Percentiles rank a stretch among this genome's conserved stretches.
Evolutionary conservation across 1,284 basidiomycete genomes (phyloP).

Genomic region (Cryptococcus hybrid): DNA sequence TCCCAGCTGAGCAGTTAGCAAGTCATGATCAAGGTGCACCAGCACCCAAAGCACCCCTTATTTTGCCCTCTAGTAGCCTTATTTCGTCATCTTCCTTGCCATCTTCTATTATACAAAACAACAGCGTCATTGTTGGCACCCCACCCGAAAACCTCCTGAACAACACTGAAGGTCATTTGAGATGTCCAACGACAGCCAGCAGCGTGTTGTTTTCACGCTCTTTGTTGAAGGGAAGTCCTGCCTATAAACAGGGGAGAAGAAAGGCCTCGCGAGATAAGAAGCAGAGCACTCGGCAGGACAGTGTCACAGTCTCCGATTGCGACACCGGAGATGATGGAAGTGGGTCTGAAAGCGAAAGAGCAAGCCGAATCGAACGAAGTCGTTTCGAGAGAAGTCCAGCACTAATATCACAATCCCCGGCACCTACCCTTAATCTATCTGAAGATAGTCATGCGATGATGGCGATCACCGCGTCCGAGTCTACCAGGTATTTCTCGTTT

Average conservation of each 20-base stretch:
- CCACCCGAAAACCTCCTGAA: not conserved
- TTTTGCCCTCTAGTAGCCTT: no score
- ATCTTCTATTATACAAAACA: not conserved
- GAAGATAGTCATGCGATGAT: no score
- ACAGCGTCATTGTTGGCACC: not conserved
- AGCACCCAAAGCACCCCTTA: no score
- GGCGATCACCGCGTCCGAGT: no score
- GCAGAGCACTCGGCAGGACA: conserved; percentile 7
- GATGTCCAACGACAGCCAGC: conserved; percentile 3
- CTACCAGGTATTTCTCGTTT: no score
- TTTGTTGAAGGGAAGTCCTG: conserved; percentile 75
- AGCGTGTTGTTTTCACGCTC: conserved; percentile 45
- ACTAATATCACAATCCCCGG: no score
- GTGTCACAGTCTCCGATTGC: conserved; percentile 9
- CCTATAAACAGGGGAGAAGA: conserved; percentile 83
- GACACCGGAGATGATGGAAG: conserved; percentile 19
- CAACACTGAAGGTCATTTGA: not conserved
- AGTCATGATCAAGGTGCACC: no score
- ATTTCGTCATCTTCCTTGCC: not conserved
- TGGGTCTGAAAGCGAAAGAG: conserved; percentile 13
- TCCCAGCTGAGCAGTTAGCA: no score
- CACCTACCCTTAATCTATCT: no score
- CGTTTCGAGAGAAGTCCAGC: no score
- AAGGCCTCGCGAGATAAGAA: conserved; percentile 51
- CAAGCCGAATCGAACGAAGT: not conserved